phyloP scores from a whole-genome alignment of 345 rosid genomes.

The Acer saccharum region DNA sequence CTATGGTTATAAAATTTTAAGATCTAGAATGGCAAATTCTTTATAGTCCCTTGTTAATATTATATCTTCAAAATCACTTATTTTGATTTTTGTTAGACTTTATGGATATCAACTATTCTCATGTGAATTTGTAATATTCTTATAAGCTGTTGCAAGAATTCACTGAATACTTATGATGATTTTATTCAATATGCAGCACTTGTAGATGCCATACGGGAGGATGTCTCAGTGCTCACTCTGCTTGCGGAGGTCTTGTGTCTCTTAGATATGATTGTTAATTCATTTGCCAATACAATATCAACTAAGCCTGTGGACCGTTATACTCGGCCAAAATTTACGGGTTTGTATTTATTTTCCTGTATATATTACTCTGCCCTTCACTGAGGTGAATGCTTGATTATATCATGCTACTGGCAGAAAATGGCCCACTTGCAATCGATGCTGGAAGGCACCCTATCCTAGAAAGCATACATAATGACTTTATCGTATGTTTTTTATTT shows the following conservation, averaged over 20 bases:
- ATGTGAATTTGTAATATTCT: neutral
- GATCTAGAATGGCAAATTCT: neutral
- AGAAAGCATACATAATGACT: conserved; percentile 86
- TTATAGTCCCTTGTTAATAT: neutral
- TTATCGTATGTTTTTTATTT: conserved; percentile 55
- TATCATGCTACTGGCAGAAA: conserved; percentile 45
- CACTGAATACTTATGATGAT: conserved; percentile 14
- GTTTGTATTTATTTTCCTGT: conserved; percentile 38
- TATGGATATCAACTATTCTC: neutral
- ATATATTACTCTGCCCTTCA: neutral
- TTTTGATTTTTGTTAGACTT: neutral
- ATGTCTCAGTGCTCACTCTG: conserved; percentile 72
- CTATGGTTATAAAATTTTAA: neutral
- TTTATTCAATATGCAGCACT: conserved; percentile 56
- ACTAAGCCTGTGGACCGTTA: conserved; percentile 85
- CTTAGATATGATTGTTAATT: conserved; percentile 92
- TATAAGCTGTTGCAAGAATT: neutral
- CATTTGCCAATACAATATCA: conserved; percentile 88
- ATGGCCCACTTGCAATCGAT: conserved; percentile 94
- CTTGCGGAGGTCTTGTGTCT: conserved; percentile 95
- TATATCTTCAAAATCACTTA: conserved; percentile 9
- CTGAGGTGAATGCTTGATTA: conserved; percentile 20
- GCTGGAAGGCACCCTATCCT: conserved; percentile 96
- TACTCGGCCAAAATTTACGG: conserved; percentile 81
- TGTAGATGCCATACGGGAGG: conserved; percentile 77